Percentiles rank a stretch among this genome's conserved stretches.
Conservation (phyloP, 768 basidiomycete species). For the Termitomyces sp. region DNA sequence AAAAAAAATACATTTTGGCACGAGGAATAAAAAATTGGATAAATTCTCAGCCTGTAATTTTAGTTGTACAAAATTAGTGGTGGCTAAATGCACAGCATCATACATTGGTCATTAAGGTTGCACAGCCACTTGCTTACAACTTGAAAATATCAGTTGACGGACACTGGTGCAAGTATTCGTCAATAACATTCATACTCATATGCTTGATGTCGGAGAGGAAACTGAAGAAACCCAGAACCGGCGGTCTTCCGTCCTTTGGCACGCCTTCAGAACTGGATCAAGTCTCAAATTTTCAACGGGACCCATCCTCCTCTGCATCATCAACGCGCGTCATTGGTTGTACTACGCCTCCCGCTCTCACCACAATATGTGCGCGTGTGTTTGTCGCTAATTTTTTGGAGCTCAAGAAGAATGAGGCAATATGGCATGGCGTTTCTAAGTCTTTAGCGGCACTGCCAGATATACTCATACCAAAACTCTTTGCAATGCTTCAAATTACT, state of each 20-base stretch:
- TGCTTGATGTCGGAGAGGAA: conserved; percentile 7
- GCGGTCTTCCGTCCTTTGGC: conserved; percentile 25
- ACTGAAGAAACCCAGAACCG: conserved; percentile 10
- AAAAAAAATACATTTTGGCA: too few species aligned
- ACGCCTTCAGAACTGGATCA: conserved; percentile 40
- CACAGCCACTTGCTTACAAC: conserved; percentile 2
- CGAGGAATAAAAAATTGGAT: too few species aligned
- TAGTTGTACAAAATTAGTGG: too few species aligned
- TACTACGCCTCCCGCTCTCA: conserved; percentile 35
- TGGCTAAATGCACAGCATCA: too few species aligned
- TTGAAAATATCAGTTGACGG: background rate
- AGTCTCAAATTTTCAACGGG: conserved; percentile 23
- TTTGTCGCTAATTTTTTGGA: conserved; percentile 40
- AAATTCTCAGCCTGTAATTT: too few species aligned
- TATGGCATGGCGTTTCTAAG: conserved; percentile 33
- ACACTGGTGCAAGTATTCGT: background rate
- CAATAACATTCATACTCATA: background rate
- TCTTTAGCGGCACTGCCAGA: conserved; percentile 49
- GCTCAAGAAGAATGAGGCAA: conserved; percentile 30
- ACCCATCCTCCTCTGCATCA: conserved; percentile 45
- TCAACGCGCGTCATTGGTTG: conserved; percentile 37
- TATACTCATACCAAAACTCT: conserved; percentile 40
- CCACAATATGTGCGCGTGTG: conserved; percentile 41
- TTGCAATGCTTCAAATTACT: conserved; percentile 40
- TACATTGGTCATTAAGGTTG: background rate